These are phyloP conservation scores for Neurospora sp. DNA, from an alignment of 495 filamentous ascomycete genomes.

Conservation along the genomic window DNA sequence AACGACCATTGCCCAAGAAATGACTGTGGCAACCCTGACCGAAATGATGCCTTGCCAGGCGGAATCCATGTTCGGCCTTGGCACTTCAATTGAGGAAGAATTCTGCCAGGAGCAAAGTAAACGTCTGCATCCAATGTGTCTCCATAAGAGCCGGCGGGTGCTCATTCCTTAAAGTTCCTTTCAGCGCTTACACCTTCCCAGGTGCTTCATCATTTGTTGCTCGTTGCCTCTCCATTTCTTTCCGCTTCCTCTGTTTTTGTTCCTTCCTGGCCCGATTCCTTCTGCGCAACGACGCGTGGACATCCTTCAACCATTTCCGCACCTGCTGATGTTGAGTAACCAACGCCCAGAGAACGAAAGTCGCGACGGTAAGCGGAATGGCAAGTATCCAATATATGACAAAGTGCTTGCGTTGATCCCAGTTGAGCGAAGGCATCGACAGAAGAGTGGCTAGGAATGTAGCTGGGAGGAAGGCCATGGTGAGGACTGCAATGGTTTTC, in stretches of 20 bases:
- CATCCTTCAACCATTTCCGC: neutral
- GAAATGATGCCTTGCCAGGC: neutral
- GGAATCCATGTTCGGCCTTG: neutral
- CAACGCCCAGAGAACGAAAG: constrained; percentile 15
- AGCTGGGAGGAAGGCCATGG: constrained; percentile 20
- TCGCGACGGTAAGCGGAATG: constrained; percentile 15
- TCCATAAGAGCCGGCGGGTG: neutral
- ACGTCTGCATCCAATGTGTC: neutral
- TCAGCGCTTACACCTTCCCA: neutral
- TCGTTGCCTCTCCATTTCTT: neutral
- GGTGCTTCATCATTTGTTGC: neutral
- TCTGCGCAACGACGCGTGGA: fast-evolving
- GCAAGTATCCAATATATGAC: constrained; percentile 30
- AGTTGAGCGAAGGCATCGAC: constrained; percentile 27
- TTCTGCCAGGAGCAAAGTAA: neutral
- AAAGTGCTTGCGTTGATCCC: constrained; percentile 20
- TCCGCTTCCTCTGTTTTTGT: no score
- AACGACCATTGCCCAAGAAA: neutral
- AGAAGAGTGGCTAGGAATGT: constrained; percentile 23
- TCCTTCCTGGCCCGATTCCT: neutral
- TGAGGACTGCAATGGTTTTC: constrained; percentile 29
- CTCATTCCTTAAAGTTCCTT: neutral
- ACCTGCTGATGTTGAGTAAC: neutral
- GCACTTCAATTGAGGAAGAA: neutral
- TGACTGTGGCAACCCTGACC: neutral